Evolutionary conservation across 1,284 basidiomycete species (phyloP).

Genomic region (Polyporus tsugae): DNA sequence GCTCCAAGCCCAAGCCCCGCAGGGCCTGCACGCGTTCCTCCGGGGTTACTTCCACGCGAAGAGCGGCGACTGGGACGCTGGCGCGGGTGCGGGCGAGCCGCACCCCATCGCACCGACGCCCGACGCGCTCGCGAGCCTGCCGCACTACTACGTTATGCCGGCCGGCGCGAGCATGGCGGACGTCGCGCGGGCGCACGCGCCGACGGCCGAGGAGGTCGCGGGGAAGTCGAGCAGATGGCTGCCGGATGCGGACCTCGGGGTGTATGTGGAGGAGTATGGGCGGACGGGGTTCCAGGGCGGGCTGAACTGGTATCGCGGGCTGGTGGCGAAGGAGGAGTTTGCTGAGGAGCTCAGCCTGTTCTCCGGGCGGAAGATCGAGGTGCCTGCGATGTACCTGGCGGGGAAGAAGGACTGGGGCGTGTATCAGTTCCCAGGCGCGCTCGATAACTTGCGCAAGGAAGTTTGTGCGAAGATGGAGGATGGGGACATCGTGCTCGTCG

Average conservation of each 20-base stretch:
- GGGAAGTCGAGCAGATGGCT: conserved; percentile 53
- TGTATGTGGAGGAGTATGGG: conserved; percentile 58
- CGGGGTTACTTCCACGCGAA: conserved; percentile 68
- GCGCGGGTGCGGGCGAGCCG: conserved; percentile 47
- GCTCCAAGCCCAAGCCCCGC: conserved; percentile 44
- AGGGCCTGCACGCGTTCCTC: conserved; percentile 59
- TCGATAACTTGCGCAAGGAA: conserved; percentile 51
- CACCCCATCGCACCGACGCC: conserved; percentile 47
- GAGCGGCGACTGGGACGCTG: conserved; percentile 60
- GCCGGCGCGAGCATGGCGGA: conserved; percentile 60
- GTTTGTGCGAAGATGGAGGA: conserved; percentile 43
- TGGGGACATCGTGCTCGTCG: conserved; percentile 60
- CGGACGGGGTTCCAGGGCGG: conserved; percentile 71
- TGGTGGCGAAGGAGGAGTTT: conserved; percentile 27
- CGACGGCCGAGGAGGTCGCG: conserved; percentile 37
- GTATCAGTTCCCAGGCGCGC: conserved; percentile 59
- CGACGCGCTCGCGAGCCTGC: conserved; percentile 51
- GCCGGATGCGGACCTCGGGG: conserved; percentile 53
- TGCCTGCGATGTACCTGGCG: conserved; percentile 62
- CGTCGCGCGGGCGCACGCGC: conserved; percentile 45
- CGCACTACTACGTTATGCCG: conserved; percentile 73
- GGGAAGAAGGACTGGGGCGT: conserved; percentile 67
- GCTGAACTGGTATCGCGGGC: conserved; percentile 60
- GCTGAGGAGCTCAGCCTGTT: conserved; percentile 34
- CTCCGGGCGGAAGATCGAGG: conserved; percentile 49